Percentiles rank a stretch among this genome's conserved stretches.
Evolutionary conservation across 495 filamentous ascomycete species (phyloP).

Genomic region (Pyrenula massariospora): DNA sequence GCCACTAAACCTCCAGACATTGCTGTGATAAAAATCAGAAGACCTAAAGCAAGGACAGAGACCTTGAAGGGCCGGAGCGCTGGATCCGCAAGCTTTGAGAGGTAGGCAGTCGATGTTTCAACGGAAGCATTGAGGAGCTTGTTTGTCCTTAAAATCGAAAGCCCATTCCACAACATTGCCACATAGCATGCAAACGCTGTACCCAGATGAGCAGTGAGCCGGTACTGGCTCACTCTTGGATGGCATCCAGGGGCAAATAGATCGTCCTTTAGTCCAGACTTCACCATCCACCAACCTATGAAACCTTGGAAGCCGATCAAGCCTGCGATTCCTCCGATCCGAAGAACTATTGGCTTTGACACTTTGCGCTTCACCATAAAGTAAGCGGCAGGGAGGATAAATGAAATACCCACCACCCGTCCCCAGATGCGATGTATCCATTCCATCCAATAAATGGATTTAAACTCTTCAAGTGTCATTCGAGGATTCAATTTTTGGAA

Average conservation of each 20-base stretch:
- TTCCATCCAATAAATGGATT: slow-evolving; percentile 99
- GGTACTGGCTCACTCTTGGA: slow-evolving; percentile 88
- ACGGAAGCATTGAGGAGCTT: slow-evolving; percentile 50
- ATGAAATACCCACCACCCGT: slow-evolving; percentile 80
- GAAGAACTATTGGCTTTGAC: slow-evolving; percentile 59
- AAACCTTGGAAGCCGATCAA: slow-evolving; percentile 93
- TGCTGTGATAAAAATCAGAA: slow-evolving; percentile 75
- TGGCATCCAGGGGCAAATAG: slow-evolving; percentile 83
- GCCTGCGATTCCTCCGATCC: slow-evolving; percentile 70
- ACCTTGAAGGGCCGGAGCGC: slow-evolving; percentile 59
- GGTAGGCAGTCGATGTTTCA: slow-evolving; percentile 34
- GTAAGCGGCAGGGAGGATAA: slow-evolving; percentile 77
- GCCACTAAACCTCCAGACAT: slow-evolving; percentile 91
- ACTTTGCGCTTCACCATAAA: slow-evolving; percentile 77
- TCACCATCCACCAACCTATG: slow-evolving; percentile 99
- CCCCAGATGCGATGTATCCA: slow-evolving; percentile 96
- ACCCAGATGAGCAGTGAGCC: slow-evolving; percentile 77
- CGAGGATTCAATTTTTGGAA: slow-evolving; percentile 80
- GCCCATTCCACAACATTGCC: slow-evolving; percentile 88
- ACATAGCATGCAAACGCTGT: slow-evolving; percentile 84
- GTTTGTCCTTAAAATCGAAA: slow-evolving; percentile 67
- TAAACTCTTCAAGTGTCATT: slow-evolving; percentile 88
- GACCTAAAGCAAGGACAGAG: slow-evolving; percentile 57
- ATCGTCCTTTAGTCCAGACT: slow-evolving; percentile 86
- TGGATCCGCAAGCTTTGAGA: slow-evolving; percentile 51